Evolutionary conservation across 495 filamentous ascomycete genomes (phyloP).

Genomic region (Trichoderma erinaceum): DNA sequence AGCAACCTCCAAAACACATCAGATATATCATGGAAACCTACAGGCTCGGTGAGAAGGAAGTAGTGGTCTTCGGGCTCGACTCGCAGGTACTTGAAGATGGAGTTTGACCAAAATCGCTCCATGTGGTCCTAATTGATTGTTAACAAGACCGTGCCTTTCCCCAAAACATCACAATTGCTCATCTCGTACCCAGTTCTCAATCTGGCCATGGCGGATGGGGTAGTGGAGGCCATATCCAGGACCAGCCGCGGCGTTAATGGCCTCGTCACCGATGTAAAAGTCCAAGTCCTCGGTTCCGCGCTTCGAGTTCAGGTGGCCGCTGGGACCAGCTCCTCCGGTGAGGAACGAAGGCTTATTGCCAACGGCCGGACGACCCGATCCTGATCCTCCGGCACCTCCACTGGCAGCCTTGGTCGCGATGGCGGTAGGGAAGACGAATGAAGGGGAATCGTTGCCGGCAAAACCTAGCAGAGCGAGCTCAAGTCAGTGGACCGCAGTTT

Average conservation of each 20-base stretch:
- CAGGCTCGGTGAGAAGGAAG: slow-evolving; percentile 95
- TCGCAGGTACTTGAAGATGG: slow-evolving; percentile 97
- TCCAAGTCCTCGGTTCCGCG: slow-evolving; percentile 96
- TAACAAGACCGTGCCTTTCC: not conserved
- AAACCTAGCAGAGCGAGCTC: slow-evolving; percentile 58
- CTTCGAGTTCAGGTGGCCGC: slow-evolving; percentile 79
- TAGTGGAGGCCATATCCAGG: slow-evolving; percentile 95
- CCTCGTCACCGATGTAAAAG: slow-evolving; percentile 98
- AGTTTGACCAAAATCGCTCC: slow-evolving; percentile 99
- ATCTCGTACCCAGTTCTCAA: slow-evolving; percentile 86
- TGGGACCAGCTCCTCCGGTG: slow-evolving; percentile 77
- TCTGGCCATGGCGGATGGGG: slow-evolving; percentile 93
- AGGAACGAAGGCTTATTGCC: slow-evolving; percentile 93
- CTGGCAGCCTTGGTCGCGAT: slow-evolving; percentile 88
- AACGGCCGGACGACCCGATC: slow-evolving; percentile 80
- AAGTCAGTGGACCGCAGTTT: slow-evolving; percentile 15
- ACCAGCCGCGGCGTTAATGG: slow-evolving; percentile 72
- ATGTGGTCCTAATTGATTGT: slow-evolving; percentile 69
- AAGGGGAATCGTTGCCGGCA: slow-evolving; percentile 97
- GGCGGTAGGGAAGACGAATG: slow-evolving; percentile 97
- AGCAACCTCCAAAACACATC: slow-evolving; percentile 17
- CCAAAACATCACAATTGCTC: not conserved
- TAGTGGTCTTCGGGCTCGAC: slow-evolving; percentile 98
- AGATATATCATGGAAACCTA: slow-evolving; percentile 40
- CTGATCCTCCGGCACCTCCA: slow-evolving; percentile 62